These are phyloP conservation scores for Juncus inflexus DNA, from an alignment of 176 grass and related monocot species.

Conservation along the genomic window DNA sequence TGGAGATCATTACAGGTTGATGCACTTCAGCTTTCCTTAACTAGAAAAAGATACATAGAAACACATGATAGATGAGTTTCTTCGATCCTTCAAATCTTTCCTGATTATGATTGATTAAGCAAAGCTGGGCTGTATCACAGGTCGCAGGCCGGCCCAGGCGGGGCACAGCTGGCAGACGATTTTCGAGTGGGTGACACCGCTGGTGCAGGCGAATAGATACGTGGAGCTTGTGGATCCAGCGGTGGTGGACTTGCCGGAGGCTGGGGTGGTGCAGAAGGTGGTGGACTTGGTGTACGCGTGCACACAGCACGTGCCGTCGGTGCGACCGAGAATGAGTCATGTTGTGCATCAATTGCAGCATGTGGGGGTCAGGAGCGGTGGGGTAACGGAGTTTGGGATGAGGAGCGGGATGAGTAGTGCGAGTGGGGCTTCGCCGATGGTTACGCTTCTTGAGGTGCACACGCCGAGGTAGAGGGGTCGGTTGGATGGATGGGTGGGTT, in stretches of 20 bases:
- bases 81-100: too few relatives aligned
- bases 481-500: too few relatives aligned
- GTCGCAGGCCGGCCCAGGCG: conserved; percentile 66
- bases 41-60: too few relatives aligned
- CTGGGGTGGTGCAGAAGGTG: conserved; percentile 77
- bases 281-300: conserved; percentile 85
- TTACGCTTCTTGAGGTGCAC: conserved; percentile 66
- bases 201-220: conserved; percentile 81
- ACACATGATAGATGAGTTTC: too few relatives aligned
- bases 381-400: conserved; percentile 4
- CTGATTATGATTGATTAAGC: too few relatives aligned
- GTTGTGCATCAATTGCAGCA: conserved; percentile 94
- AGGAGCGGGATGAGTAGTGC: conserved; percentile 84
- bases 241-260: conserved; percentile 69
- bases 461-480: conserved; percentile 24
- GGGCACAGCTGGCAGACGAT: conserved; percentile 86
- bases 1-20: conserved; percentile 85
- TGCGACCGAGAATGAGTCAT: conserved; percentile 93
- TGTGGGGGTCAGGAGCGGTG: conserved; percentile 58
- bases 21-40: too few relatives aligned
- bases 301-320: conserved; percentile 92
- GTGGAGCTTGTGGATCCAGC: conserved; percentile 84
- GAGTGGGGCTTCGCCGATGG: conserved; percentile 80
- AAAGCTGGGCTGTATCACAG: conserved; percentile 28
- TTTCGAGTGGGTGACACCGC: conserved; percentile 91